Conservation (phyloP, 1,284 basidiomycete genomes). For the Sutorius eximius region DNA sequence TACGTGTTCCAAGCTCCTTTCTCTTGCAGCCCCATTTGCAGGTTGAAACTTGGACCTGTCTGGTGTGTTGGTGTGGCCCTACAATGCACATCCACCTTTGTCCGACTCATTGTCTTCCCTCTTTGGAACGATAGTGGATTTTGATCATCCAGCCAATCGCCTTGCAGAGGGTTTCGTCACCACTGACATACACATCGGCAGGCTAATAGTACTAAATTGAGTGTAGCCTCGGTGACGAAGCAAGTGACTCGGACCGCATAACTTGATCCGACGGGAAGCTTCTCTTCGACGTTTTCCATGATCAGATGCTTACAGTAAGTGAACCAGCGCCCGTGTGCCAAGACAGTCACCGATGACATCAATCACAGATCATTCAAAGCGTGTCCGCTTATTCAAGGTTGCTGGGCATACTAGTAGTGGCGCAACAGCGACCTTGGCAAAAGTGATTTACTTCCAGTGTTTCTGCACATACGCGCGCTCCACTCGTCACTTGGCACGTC, state of each 20-base stretch:
- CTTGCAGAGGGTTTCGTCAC: not conserved
- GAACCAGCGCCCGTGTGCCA: not conserved
- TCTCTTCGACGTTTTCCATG: not conserved
- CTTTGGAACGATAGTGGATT: not conserved
- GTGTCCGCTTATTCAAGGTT: not conserved
- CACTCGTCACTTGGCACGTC: not conserved
- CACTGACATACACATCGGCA: not conserved
- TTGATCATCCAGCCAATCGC: not conserved
- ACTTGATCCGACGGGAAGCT: not conserved
- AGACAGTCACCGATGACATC: no score
- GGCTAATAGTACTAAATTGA: not conserved
- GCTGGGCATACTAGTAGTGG: not conserved
- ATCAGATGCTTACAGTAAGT: no score
- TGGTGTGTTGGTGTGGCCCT: not conserved
- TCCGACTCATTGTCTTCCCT: not conserved
- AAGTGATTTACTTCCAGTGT: not conserved
- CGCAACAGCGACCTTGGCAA: not conserved
- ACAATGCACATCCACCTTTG: no score
- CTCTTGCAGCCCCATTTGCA: not conserved
- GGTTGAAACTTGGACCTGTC: not conserved
- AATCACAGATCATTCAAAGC: not conserved
- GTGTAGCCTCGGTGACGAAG: not conserved
- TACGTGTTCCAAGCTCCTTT: slow-evolving; percentile 5
- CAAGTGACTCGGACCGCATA: not conserved
- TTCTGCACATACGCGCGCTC: no score